phyloP scores from a whole-genome alignment of 768 basidiomycete genomes.

The Cystobasidium onofrii region DNA sequence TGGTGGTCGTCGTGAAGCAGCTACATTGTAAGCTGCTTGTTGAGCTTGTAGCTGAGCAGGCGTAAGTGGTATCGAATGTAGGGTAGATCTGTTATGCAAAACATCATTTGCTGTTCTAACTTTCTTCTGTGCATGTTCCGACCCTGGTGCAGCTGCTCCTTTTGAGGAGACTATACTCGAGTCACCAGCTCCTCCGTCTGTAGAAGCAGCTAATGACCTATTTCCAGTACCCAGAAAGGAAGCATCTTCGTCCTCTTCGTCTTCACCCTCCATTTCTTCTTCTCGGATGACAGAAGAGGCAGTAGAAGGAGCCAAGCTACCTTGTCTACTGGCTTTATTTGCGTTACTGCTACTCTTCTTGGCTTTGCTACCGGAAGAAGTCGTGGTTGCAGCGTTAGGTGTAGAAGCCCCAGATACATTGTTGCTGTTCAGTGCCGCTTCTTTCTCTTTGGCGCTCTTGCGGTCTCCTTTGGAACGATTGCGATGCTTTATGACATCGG shows the following conservation, averaged over 20 bases:
- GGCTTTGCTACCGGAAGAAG: neutral
- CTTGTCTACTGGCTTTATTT: neutral
- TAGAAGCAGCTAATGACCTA: neutral
- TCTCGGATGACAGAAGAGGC: neutral
- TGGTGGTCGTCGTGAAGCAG: neutral
- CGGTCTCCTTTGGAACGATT: conserved; percentile 41
- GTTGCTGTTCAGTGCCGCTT: neutral
- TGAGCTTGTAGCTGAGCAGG: neutral
- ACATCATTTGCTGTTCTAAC: neutral
- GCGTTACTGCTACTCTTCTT: neutral
- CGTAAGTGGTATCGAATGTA: neutral
- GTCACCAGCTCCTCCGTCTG: neutral
- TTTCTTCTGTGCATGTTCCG: neutral
- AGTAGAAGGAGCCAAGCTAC: neutral
- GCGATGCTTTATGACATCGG: conserved; percentile 43
- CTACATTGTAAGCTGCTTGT: neutral
- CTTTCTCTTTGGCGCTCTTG: conserved; percentile 19
- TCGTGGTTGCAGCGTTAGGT: neutral
- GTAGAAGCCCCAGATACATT: neutral
- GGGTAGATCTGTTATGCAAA: neutral
- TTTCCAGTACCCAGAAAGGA: neutral
- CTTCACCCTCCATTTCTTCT: neutral
- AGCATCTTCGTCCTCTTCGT: neutral
- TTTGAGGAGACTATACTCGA: neutral
- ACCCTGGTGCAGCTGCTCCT: neutral